Conservation (phyloP, 2,329 filamentous ascomycete genomes). For the Colletotrichum eleusines region DNA sequence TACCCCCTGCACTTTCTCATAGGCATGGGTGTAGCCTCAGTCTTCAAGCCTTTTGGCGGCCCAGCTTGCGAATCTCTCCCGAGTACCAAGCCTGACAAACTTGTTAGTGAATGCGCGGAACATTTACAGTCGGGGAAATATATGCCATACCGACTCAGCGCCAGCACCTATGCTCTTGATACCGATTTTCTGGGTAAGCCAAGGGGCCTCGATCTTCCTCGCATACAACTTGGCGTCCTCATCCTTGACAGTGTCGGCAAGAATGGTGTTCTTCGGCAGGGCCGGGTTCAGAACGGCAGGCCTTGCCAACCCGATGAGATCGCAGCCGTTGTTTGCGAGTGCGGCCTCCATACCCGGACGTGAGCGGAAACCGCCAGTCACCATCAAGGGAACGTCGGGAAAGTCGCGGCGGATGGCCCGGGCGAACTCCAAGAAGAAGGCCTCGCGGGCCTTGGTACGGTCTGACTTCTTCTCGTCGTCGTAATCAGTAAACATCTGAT, state of each 20-base stretch:
- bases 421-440: slow-evolving; percentile 77
- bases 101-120: background rate
- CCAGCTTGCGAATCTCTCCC: slow-evolving; percentile 31
- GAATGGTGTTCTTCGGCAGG: slow-evolving; percentile 52
- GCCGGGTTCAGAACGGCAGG: slow-evolving; percentile 54
- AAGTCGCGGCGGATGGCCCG: slow-evolving; percentile 60
- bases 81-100: slow-evolving; percentile 26
- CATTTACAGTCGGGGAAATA: too few relatives aligned
- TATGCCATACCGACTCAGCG: slow-evolving; percentile 43
- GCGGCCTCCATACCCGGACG: slow-evolving; percentile 56
- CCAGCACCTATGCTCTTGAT: slow-evolving; percentile 43
- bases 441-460: slow-evolving; percentile 68
- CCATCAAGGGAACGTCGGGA: slow-evolving; percentile 61
- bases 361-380: slow-evolving; percentile 74
- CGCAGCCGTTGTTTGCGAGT: slow-evolving; percentile 53
- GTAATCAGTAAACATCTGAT: slow-evolving; percentile 21
- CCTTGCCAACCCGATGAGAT: slow-evolving; percentile 56
- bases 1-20: background rate
- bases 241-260: slow-evolving; percentile 52
- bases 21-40: background rate
- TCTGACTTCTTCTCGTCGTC: slow-evolving; percentile 49
- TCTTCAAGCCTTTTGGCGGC: background rate
- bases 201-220: slow-evolving; percentile 45
- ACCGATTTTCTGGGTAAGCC: slow-evolving; percentile 45
- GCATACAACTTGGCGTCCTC: slow-evolving; percentile 50